Percentiles rank a stretch among this genome's conserved stretches.
phyloP scores from a whole-genome alignment of 192 early-diverging fungal species.

The Umbelopsis sp. region DNA sequence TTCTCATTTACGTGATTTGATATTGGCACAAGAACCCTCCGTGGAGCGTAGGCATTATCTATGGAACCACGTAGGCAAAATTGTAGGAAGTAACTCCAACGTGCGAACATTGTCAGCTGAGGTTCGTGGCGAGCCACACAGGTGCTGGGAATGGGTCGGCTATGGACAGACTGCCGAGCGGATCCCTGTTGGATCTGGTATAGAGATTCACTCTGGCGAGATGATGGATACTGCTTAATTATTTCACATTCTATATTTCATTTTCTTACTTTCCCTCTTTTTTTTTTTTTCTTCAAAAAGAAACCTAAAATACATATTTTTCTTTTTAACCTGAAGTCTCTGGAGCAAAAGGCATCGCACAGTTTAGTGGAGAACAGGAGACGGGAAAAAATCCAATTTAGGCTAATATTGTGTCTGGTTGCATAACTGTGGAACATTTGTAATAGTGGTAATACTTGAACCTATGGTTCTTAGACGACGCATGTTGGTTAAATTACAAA shows the following conservation, averaged over 20 bases:
- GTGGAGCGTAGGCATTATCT: slow-evolving; percentile 43
- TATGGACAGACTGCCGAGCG: slow-evolving; percentile 13
- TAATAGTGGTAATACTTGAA: no score
- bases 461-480: no score
- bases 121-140: slow-evolving; percentile 59
- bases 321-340: background rate
- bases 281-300: no score
- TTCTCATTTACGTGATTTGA: slow-evolving; percentile 59
- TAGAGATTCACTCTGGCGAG: slow-evolving; percentile 11
- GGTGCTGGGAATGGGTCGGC: slow-evolving; percentile 70
- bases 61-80: slow-evolving; percentile 57
- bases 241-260: no score
- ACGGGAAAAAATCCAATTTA: no score
- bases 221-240: background rate
- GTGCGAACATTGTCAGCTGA: slow-evolving; percentile 59
- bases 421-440: no score
- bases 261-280: no score
- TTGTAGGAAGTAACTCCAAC: slow-evolving; percentile 60
- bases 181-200: slow-evolving; percentile 1
- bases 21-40: slow-evolving; percentile 41
- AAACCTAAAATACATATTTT: background rate
- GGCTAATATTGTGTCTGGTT: no score
- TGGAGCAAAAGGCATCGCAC: background rate
- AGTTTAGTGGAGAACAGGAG: background rate
- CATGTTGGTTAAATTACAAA: no score